These are phyloP conservation scores for maize (Zea mays) DNA, from an alignment of 176 grass and related monocot genomes.

Conservation along the genomic window DNA sequence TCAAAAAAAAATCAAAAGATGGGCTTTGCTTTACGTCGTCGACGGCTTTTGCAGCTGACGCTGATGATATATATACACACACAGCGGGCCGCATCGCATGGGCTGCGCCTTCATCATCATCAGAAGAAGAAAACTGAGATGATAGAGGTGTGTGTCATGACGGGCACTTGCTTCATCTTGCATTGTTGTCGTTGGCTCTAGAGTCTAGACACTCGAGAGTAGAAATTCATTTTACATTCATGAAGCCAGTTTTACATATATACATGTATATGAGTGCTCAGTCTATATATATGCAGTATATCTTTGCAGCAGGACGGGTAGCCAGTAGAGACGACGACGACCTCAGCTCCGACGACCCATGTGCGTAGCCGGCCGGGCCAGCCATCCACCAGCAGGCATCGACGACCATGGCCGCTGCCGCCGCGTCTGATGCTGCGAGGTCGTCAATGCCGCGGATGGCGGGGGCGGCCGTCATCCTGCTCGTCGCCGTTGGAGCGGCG, in stretches of 20 bases:
- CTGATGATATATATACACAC: too few relatives aligned
- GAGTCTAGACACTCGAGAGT: neutral
- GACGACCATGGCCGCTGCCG: neutral
- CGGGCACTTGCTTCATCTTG: neutral
- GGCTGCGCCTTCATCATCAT: too few relatives aligned
- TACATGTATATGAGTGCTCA: too few relatives aligned
- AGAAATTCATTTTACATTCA: too few relatives aligned
- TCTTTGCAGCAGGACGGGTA: too few relatives aligned
- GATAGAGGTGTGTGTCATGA: neutral
- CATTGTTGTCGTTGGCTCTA: neutral
- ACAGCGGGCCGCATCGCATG: too few relatives aligned
- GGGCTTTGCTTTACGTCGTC: too few relatives aligned
- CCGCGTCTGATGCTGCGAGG: neutral
- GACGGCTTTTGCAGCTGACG: neutral
- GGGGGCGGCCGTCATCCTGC: neutral
- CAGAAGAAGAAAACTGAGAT: too few relatives aligned
- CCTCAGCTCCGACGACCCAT: too few relatives aligned
- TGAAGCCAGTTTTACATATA: too few relatives aligned
- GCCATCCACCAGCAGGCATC: neutral
- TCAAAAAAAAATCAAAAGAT: neutral
- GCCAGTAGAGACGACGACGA: too few relatives aligned
- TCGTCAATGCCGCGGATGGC: neutral
- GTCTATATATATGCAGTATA: too few relatives aligned
- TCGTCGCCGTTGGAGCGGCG: neutral
- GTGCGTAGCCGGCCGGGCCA: neutral